Evolutionary conservation across 2,329 filamentous ascomycete genomes (phyloP).

Genomic region (Ustulina deusta): DNA sequence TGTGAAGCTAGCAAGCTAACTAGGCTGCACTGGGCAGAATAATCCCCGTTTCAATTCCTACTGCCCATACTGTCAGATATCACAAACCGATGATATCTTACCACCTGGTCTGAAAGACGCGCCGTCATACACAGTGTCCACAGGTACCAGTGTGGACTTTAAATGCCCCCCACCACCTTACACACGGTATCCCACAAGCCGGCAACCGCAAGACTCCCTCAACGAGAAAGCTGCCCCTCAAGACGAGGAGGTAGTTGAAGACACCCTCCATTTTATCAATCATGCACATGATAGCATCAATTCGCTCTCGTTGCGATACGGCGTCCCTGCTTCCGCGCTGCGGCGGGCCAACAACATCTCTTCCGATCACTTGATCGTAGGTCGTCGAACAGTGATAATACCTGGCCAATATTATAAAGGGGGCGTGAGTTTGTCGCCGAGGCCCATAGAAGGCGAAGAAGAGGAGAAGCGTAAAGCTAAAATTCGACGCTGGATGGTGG

Average conservation of each 20-base stretch:
- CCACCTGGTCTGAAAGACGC: slow-evolving; percentile 75
- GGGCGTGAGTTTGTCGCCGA: slow-evolving; percentile 74
- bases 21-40: slow-evolving; percentile 54
- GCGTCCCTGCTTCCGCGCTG: slow-evolving; percentile 72
- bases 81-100: slow-evolving; percentile 63
- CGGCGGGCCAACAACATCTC: slow-evolving; percentile 76
- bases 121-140: slow-evolving; percentile 69
- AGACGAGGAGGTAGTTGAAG: slow-evolving; percentile 59
- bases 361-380: slow-evolving; percentile 77
- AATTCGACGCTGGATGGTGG: slow-evolving; percentile 82
- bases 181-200: slow-evolving; percentile 45
- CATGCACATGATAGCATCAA: slow-evolving; percentile 74
- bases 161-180: slow-evolving; percentile 56
- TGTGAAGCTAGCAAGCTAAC: slow-evolving; percentile 30
- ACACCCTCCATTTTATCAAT: slow-evolving; percentile 80
- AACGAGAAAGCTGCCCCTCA: slow-evolving; percentile 49
- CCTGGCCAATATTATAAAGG: slow-evolving; percentile 77
- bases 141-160: slow-evolving; percentile 49
- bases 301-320: slow-evolving; percentile 78
- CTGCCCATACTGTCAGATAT: slow-evolving; percentile 83
- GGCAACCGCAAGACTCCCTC: slow-evolving; percentile 17
- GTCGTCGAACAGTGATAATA: slow-evolving; percentile 76
- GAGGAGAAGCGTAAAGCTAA: slow-evolving; percentile 78
- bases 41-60: slow-evolving; percentile 76
- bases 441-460: slow-evolving; percentile 78